Conservation (phyloP, 2,329 filamentous ascomycete genomes). For the Mycosphaerelloides madeirae region DNA sequence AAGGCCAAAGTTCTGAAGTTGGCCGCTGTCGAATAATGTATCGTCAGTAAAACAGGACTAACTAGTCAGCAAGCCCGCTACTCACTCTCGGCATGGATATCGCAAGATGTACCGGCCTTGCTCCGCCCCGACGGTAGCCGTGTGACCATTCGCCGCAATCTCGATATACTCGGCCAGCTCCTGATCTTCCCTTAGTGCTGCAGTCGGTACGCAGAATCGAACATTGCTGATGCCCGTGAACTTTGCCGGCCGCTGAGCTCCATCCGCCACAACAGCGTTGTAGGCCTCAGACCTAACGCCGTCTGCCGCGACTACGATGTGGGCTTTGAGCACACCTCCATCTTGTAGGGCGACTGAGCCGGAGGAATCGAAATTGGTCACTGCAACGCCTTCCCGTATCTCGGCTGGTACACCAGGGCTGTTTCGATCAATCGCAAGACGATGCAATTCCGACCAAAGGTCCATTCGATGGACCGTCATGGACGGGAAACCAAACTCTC, state of each 20-base stretch:
- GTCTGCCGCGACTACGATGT: neutral
- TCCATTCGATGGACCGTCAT: neutral
- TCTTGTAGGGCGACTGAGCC: too few relatives aligned
- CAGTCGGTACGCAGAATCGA: slow-evolving; percentile 4
- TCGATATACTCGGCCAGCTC: neutral
- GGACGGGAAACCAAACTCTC: neutral
- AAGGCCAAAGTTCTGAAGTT: slow-evolving; percentile 6
- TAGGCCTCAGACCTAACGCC: neutral
- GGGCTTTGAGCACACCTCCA: neutral
- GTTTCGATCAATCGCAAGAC: too few relatives aligned
- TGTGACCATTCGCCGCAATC: neutral
- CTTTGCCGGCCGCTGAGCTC: slow-evolving; percentile 1
- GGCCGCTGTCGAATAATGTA: neutral
- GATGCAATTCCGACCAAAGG: too few relatives aligned
- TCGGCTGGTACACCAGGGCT: too few relatives aligned
- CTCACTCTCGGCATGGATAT: slow-evolving; percentile 6
- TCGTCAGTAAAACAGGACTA: neutral
- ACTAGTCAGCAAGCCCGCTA: neutral
- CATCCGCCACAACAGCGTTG: too few relatives aligned
- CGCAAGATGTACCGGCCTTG: neutral
- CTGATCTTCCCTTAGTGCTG: neutral
- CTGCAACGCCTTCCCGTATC: too few relatives aligned
- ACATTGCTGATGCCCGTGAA: slow-evolving; percentile 3
- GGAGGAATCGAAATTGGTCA: too few relatives aligned
- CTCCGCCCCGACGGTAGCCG: neutral